phyloP scores from a whole-genome alignment of 176 grass and related monocot species.

The Zizania latifolia region DNA sequence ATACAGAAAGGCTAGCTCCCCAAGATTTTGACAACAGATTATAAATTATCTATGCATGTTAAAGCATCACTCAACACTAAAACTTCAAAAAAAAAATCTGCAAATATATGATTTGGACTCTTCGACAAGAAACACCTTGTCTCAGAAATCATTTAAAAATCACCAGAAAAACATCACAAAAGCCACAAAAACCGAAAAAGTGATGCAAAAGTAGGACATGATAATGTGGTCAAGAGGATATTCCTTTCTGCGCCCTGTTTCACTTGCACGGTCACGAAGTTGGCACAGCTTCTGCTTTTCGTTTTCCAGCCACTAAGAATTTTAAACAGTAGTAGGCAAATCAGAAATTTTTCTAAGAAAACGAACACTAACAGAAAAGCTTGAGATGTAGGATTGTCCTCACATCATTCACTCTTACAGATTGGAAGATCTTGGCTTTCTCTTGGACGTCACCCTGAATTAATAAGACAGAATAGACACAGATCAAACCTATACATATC shows the following conservation, averaged over 20 bases:
- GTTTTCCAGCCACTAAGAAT: conserved; percentile 73
- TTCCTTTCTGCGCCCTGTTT: conserved; percentile 97
- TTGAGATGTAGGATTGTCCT: conserved; percentile 10
- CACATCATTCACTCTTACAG: conserved; percentile 90
- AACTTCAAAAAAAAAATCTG: not conserved
- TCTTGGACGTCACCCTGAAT: conserved; percentile 69
- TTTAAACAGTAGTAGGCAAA: conserved; percentile 14
- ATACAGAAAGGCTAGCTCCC: not conserved
- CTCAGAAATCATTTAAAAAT: not conserved
- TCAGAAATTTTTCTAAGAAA: conserved; percentile 25
- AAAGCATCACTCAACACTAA: not conserved
- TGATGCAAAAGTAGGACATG: conserved; percentile 15
- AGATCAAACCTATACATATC: conserved; percentile 32
- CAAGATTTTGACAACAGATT: not conserved
- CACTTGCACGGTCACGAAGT: conserved; percentile 96
- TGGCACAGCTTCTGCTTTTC: conserved; percentile 77
- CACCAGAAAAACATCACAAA: not conserved
- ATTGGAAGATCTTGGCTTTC: conserved; percentile 70
- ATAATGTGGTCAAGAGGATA: conserved; percentile 65
- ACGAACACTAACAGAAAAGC: not conserved
- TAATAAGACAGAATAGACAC: conserved; percentile 24
- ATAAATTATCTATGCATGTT: not conserved
- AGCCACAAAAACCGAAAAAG: not conserved
- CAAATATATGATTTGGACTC: not conserved
- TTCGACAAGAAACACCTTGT: not conserved